Conservation (phyloP, 2,329 filamentous ascomycete genomes). For the Macrophomina tecta region DNA sequence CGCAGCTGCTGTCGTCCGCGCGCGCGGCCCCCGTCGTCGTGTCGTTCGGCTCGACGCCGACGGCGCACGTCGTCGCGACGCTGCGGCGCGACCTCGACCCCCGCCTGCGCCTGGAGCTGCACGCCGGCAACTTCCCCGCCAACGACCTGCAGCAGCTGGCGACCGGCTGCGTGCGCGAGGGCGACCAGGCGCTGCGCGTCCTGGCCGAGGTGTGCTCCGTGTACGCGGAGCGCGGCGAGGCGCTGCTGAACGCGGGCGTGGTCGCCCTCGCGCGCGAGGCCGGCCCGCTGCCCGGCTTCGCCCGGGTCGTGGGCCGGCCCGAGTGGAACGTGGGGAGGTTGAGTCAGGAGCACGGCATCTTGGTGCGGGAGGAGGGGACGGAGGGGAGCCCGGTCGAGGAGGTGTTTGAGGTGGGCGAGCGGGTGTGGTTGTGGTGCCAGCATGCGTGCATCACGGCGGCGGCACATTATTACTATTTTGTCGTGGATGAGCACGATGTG, state of each 20-base stretch:
- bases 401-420: conserved; percentile 37
- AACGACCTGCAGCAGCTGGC: conserved; percentile 29
- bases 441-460: conserved; percentile 28
- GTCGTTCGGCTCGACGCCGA: conserved; percentile 22
- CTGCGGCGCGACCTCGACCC: background rate
- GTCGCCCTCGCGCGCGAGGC: conserved; percentile 17
- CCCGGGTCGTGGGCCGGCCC: background rate
- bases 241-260: conserved; percentile 23
- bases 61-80: conserved; percentile 26
- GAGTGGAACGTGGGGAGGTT: conserved; percentile 23
- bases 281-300: conserved; percentile 22
- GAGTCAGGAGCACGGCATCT: conserved; percentile 28
- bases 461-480: conserved; percentile 27
- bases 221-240: conserved; percentile 25
- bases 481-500: conserved; percentile 26
- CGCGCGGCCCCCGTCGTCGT: background rate
- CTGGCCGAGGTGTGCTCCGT: conserved; percentile 26
- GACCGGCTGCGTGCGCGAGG: conserved; percentile 14
- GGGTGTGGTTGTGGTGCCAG: conserved; percentile 25
- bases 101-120: conserved; percentile 13
- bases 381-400: conserved; percentile 31
- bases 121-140: conserved; percentile 26
- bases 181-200: conserved; percentile 21
- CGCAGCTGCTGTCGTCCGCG: background rate
- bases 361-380: background rate